Percentiles rank a stretch among this genome's conserved stretches.
These are phyloP conservation scores for Phyllostachys edulis DNA, from an alignment of 176 grass and related monocot species.

Conservation along the genomic window DNA sequence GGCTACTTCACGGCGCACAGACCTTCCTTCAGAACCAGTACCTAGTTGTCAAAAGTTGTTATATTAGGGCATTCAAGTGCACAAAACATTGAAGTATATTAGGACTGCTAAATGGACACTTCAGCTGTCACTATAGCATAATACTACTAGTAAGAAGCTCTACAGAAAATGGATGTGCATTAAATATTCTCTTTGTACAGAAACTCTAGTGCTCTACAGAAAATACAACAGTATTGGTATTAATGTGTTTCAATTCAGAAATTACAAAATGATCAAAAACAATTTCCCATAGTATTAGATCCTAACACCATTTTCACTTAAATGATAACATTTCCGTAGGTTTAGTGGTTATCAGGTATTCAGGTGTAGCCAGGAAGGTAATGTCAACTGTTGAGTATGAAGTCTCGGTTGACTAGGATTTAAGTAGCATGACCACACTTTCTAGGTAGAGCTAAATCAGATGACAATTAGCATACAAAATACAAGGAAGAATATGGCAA, in stretches of 20 bases:
- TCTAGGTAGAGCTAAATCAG: neutral
- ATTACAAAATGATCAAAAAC: neutral
- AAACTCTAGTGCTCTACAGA: neutral
- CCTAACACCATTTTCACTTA: neutral
- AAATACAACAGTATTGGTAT: neutral
- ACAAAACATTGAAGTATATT: slow-evolving; percentile 6
- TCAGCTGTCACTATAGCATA: neutral
- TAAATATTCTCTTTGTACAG: neutral
- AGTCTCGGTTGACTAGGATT: neutral
- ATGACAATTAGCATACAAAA: neutral
- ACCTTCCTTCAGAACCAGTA: slow-evolving; percentile 46
- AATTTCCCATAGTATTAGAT: neutral
- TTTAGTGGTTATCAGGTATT: neutral
- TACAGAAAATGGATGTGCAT: neutral
- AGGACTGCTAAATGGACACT: neutral
- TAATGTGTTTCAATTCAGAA: slow-evolving; percentile 4
- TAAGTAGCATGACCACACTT: neutral
- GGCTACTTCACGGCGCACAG: slow-evolving; percentile 35
- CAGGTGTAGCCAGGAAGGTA: neutral
- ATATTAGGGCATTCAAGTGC: slow-evolving; percentile 10
- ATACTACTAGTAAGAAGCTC: neutral
- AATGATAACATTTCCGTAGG: neutral
- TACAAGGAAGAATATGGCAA: neutral
- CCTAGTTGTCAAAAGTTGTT: slow-evolving; percentile 48
- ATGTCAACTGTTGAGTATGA: neutral